These are phyloP conservation scores for Aspergillus olivimuriae DNA, from an alignment of 495 filamentous ascomycete genomes.

Conservation along the genomic window DNA sequence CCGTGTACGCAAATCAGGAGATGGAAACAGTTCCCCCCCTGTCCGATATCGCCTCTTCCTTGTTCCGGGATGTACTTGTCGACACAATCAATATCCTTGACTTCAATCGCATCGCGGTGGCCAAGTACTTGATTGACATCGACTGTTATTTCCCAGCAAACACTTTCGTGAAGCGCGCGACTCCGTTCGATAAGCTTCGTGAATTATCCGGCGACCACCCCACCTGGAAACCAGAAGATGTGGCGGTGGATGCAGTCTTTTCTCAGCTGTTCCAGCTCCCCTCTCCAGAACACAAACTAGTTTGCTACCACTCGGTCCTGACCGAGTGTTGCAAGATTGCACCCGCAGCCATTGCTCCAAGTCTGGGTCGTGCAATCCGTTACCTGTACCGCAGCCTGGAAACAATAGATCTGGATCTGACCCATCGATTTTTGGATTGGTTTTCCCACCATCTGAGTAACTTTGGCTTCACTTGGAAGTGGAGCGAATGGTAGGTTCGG, in stretches of 20 bases:
- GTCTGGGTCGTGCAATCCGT: conserved; percentile 86
- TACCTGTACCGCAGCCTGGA: conserved; percentile 78
- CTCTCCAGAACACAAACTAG: conserved; percentile 81
- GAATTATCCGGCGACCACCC: conserved; percentile 59
- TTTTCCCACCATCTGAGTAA: conserved; percentile 97
- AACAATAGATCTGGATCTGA: conserved; percentile 79
- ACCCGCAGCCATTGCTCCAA: conserved; percentile 92
- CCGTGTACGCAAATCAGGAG: conserved; percentile 83
- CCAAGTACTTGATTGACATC: conserved; percentile 85
- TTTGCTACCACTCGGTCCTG: conserved; percentile 92
- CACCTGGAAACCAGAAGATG: conserved; percentile 97
- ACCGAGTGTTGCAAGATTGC: conserved; percentile 94
- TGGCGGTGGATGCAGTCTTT: conserved; percentile 94
- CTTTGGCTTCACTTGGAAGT: conserved; percentile 99
- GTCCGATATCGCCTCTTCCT: conserved; percentile 65
- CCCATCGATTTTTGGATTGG: conserved; percentile 90
- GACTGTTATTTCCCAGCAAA: conserved; percentile 87
- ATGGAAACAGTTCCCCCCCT: conserved; percentile 83
- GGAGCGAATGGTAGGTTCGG: conserved; percentile 72
- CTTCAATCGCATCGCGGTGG: conserved; percentile 81
- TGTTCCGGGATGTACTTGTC: conserved; percentile 78
- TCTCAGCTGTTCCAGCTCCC: conserved; percentile 89
- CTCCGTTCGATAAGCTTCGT: conserved; percentile 79
- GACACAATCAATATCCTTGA: conserved; percentile 94
- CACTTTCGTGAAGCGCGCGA: conserved; percentile 89